Percentiles rank a stretch among this genome's conserved stretches.
phyloP scores from a whole-genome alignment of 2,329 filamentous ascomycete species.

The Arachnomyces sp. region DNA sequence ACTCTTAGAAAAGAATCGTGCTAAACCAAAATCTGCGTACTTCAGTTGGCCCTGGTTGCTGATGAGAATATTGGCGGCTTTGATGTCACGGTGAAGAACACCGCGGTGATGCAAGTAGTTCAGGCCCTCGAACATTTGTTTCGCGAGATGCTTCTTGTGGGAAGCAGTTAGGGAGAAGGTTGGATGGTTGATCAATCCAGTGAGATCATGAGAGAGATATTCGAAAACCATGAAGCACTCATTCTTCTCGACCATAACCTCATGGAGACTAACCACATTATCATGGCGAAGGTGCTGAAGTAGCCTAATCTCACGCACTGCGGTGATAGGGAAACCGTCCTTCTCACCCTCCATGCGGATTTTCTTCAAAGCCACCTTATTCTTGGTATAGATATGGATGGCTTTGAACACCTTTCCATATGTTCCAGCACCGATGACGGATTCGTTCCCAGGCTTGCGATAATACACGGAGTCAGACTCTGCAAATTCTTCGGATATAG shows the following conservation, averaged over 20 bases:
- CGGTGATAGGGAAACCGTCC: constrained; percentile 96
- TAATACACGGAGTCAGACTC: constrained; percentile 85
- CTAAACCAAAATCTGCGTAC: constrained; percentile 90
- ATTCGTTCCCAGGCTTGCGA: constrained; percentile 93
- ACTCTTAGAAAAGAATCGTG: constrained; percentile 90
- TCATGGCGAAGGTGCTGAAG: constrained; percentile 84
- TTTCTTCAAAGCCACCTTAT: constrained; percentile 86
- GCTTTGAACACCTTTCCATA: constrained; percentile 97
- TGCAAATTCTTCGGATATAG: constrained; percentile 61
- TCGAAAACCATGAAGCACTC: constrained; percentile 99
- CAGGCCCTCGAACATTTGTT: constrained; percentile 85
- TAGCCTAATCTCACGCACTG: constrained; percentile 91
- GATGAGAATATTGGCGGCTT: constrained; percentile 93
- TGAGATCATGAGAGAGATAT: constrained; percentile 92
- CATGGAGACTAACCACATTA: constrained; percentile 79
- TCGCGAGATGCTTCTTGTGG: constrained; percentile 88
- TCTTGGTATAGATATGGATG: constrained; percentile 65
- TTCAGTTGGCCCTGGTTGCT: constrained; percentile 84
- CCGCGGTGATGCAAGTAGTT: constrained; percentile 88
- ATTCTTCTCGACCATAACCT: constrained; percentile 98
- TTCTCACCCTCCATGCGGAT: constrained; percentile 99
- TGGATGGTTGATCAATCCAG: constrained; percentile 88
- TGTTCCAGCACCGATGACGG: constrained; percentile 88
- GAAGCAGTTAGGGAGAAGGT: constrained; percentile 74
- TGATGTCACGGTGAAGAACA: constrained; percentile 96